Percentiles rank a stretch among this genome's conserved stretches.
These are phyloP conservation scores for Monilinia polystroma DNA, from an alignment of 2,329 filamentous ascomycete species.

Conservation along the genomic window DNA sequence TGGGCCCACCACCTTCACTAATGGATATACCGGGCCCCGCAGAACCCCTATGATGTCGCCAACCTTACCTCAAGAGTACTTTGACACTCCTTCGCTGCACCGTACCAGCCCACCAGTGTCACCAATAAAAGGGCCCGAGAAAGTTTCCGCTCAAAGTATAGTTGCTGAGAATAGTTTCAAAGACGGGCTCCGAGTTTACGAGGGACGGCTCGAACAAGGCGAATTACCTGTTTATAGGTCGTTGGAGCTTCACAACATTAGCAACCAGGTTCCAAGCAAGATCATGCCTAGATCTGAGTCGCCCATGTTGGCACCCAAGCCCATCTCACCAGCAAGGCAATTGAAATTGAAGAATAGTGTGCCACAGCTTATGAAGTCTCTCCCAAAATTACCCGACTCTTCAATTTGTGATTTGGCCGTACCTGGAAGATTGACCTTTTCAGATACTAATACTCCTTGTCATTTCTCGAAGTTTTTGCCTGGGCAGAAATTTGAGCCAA, in stretches of 20 bases:
- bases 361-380: conserved; percentile 41
- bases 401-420: conserved; percentile 19
- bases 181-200: conserved; percentile 6
- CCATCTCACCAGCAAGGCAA: conserved; percentile 40
- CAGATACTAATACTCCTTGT: conserved; percentile 23
- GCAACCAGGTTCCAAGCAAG: conserved; percentile 31
- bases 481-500: background rate
- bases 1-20: conserved; percentile 12
- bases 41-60: conserved; percentile 30
- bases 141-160: background rate
- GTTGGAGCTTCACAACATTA: conserved; percentile 28
- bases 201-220: conserved; percentile 17
- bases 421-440: background rate
- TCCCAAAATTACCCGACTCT: conserved; percentile 36
- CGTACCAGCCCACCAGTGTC: conserved; percentile 22
- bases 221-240: conserved; percentile 4
- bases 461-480: conserved; percentile 24
- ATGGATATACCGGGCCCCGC: conserved; percentile 15
- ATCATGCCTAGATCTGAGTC: conserved; percentile 32
- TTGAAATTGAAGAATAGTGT: conserved; percentile 41
- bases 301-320: conserved; percentile 40
- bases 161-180: background rate
- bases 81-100: conserved; percentile 14
- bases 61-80: conserved; percentile 27
- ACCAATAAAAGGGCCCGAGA: conserved; percentile 19